These are phyloP conservation scores for Sporothrix inflata DNA, from an alignment of 2,329 filamentous ascomycete species.

Conservation along the genomic window DNA sequence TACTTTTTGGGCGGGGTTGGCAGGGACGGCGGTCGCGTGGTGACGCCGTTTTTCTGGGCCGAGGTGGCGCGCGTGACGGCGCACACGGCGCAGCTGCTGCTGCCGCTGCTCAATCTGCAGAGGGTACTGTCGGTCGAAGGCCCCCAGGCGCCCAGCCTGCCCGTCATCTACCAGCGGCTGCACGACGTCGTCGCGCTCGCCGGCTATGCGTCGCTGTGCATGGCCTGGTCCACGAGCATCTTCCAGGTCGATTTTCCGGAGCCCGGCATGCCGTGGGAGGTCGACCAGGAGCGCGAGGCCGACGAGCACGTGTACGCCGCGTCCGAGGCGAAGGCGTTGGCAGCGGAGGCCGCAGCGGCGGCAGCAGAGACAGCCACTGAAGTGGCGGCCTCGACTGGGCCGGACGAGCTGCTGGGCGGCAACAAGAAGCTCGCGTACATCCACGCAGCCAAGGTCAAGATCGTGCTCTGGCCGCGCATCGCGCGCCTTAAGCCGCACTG, in stretches of 20 bases:
- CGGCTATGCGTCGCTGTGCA: conserved; percentile 40
- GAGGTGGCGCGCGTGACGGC: conserved; percentile 43
- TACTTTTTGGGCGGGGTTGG: conserved; percentile 36
- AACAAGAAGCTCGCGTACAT: not conserved
- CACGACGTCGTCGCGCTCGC: conserved; percentile 42
- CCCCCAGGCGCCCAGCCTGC: conserved; percentile 31
- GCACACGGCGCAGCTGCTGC: conserved; percentile 41
- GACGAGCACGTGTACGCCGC: conserved; percentile 26
- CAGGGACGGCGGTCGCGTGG: conserved; percentile 21
- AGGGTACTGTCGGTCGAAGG: conserved; percentile 20
- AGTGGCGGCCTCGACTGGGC: too few species aligned
- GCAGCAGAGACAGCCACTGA: not conserved
- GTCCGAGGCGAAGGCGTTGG: conserved; percentile 5
- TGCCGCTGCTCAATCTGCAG: conserved; percentile 43
- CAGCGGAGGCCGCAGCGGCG: not conserved
- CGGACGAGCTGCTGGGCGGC: too few species aligned
- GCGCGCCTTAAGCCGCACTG: conserved; percentile 37
- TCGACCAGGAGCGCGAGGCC: conserved; percentile 32
- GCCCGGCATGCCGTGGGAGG: conserved; percentile 38
- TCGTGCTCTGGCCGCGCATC: conserved; percentile 40
- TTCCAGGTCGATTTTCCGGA: conserved; percentile 40
- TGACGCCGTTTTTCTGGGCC: conserved; percentile 45
- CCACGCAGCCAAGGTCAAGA: conserved; percentile 39
- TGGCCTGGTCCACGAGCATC: conserved; percentile 39
- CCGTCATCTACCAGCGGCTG: conserved; percentile 40